phyloP scores from a whole-genome alignment of 441 rosid genomes.

The Brassica balearica region DNA sequence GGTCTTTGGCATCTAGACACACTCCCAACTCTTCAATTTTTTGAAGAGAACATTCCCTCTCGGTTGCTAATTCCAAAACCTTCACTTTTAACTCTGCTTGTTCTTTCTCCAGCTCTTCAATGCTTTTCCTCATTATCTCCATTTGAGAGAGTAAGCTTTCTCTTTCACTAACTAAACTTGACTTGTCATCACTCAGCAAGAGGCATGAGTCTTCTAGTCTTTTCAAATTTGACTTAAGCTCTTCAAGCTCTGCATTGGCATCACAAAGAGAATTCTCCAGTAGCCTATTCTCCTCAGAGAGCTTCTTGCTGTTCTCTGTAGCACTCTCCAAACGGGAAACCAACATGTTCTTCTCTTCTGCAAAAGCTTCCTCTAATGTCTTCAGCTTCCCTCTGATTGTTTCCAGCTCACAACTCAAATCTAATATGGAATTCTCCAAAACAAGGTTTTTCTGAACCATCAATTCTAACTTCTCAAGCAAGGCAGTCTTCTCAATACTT shows the following conservation, averaged over 20 bases:
- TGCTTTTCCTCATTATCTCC: slow-evolving; percentile 55
- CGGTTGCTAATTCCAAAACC: slow-evolving; percentile 57
- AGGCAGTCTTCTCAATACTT: slow-evolving; percentile 57
- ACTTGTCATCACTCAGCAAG: slow-evolving; percentile 69
- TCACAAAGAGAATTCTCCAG: slow-evolving; percentile 74
- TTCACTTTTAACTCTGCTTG: slow-evolving; percentile 56
- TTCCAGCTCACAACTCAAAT: slow-evolving; percentile 85
- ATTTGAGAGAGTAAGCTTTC: slow-evolving; percentile 66
- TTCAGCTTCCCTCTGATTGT: slow-evolving; percentile 70
- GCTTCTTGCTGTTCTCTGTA: slow-evolving; percentile 61
- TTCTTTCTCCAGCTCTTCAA: slow-evolving; percentile 58
- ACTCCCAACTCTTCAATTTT: slow-evolving; percentile 61
- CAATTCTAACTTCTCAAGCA: slow-evolving; percentile 63
- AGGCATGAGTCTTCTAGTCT: slow-evolving; percentile 65
- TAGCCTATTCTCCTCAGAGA: slow-evolving; percentile 65
- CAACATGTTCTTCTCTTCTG: slow-evolving; percentile 62
- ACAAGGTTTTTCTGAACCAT: slow-evolving; percentile 79
- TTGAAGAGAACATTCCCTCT: slow-evolving; percentile 58
- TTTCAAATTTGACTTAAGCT: slow-evolving; percentile 55
- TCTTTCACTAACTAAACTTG: slow-evolving; percentile 53
- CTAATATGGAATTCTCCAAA: slow-evolving; percentile 85
- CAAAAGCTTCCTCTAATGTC: slow-evolving; percentile 65
- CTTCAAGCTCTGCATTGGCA: slow-evolving; percentile 79
- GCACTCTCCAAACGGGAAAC: slow-evolving; percentile 63
- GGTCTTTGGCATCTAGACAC: slow-evolving; percentile 59